Base-by-base conservation (phyloP, 2,329 filamentous ascomycete species). In the Lachnellula hyalina region DNA sequence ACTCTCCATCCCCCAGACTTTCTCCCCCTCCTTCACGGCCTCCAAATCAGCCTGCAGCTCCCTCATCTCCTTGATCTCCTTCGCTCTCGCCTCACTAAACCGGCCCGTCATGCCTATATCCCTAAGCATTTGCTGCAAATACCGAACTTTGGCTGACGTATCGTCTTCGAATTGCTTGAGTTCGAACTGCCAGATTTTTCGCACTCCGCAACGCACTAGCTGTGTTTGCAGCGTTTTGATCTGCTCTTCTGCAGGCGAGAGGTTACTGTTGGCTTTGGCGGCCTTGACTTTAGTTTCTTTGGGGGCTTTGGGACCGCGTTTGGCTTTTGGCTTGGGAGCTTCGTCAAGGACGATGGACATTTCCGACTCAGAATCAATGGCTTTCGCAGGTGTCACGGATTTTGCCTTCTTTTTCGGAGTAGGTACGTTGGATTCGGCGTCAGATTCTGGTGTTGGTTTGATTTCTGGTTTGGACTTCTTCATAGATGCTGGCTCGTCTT, bases 151-250 rank as follows among this genome's bases (percentile, higher is more conserved):
- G 49, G 83, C 89, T 57, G 84, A 87, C 4, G 80, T 69, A 23
- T 92, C 88, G 53, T 85, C 81, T 1, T 79, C 80, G 65, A 82
- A 91, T 52, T 84, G 77, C 69, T 89, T 89, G 28, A 99, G 79
- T 71, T 96, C 90, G 60, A 87, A 84, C 49, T 81, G 82, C 93
- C 94, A 99, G 58, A 96, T 82, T 69, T 96, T 97, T 51, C 90
- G 87, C 53, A 96, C 83, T 32, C 93, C 93, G 66, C 93, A 99
- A 72, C 96, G 96, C 46, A 86, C 74, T 6, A 99, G 80, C 71
- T 93, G 90, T 8, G 84, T 82, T 73, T 97, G 93, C 3, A 97
- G 77, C 48, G 85, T 87, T 71, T 96, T 97, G 68, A 96, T 87
- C 69, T 96, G 89, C 3, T 82, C 84, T 56, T 90, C 83, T 57